Evolutionary conservation across 164 flowering plant genomes (phyloP).

Genomic region (Vitis cinerea): DNA sequence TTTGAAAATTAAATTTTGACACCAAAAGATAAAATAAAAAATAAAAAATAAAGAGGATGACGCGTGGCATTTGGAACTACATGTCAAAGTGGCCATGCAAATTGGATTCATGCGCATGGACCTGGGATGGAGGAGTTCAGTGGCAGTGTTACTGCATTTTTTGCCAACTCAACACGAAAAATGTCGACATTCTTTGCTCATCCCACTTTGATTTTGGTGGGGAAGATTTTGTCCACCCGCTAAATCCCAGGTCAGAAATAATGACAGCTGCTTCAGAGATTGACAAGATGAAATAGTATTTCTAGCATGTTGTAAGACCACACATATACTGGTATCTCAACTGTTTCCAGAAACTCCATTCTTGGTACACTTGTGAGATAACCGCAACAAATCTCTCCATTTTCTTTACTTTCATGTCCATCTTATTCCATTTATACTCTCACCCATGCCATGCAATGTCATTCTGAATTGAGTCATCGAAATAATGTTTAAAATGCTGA

Average conservation of each 20-base stretch:
- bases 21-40: too few species aligned
- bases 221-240: constrained; percentile 85
- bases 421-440: too few species aligned
- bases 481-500: too few species aligned
- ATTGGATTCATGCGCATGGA: too few species aligned
- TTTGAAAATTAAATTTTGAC: too few species aligned
- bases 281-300: constrained; percentile 98
- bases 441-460: too few species aligned
- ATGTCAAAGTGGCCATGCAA: too few species aligned
- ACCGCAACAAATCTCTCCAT: too few species aligned
- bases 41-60: too few species aligned
- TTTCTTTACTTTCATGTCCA: too few species aligned
- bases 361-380: constrained; percentile 36
- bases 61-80: too few species aligned
- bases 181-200: constrained; percentile 92
- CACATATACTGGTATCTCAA: constrained; percentile 80
- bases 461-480: too few species aligned
- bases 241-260: constrained; percentile 91
- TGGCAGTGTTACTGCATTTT: constrained; percentile 80
- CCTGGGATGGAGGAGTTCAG: constrained; percentile 1
- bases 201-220: constrained; percentile 87
- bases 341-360: constrained; percentile 84
- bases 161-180: constrained; percentile 86
- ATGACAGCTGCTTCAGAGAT: constrained; percentile 92
- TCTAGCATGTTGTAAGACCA: constrained; percentile 93